Percentiles rank a stretch among this genome's conserved stretches.
Evolutionary conservation across 2,329 filamentous ascomycete genomes (phyloP).

Genomic region (Neonectria sp.): DNA sequence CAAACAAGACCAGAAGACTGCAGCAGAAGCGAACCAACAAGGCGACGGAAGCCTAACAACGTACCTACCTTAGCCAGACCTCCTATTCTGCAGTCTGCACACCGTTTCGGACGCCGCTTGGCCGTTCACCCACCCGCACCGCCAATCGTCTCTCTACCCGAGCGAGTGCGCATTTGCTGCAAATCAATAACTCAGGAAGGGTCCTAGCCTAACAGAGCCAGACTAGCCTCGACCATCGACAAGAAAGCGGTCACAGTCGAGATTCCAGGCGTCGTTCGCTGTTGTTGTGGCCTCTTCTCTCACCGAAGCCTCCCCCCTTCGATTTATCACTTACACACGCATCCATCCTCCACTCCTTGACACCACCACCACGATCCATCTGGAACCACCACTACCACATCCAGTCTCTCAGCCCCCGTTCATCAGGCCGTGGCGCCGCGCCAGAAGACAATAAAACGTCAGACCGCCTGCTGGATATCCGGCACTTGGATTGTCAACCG

Average conservation of each 20-base stretch:
- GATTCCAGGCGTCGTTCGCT: background rate
- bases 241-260: slow-evolving; percentile 25
- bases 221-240: slow-evolving; percentile 8
- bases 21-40: background rate
- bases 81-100: background rate
- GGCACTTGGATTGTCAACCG: slow-evolving; percentile 29
- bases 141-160: slow-evolving; percentile 6
- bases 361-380: slow-evolving; percentile 32
- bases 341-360: slow-evolving; percentile 23
- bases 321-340: slow-evolving; percentile 32
- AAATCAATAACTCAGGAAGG: background rate
- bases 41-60: slow-evolving; percentile 3
- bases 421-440: slow-evolving; percentile 37
- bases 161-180: slow-evolving; percentile 9
- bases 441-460: slow-evolving; percentile 46
- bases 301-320: background rate
- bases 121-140: slow-evolving; percentile 3
- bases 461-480: slow-evolving; percentile 41
- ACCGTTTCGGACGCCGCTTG: slow-evolving; percentile 12
- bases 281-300: slow-evolving; percentile 4
- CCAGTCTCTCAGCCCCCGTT: slow-evolving; percentile 32
- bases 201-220: background rate
- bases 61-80: slow-evolving; percentile 7
- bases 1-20: slow-evolving; percentile 4
- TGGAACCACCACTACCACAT: slow-evolving; percentile 23